These are phyloP conservation scores for Rhynchospora breviuscula DNA, from an alignment of 176 grass and related monocot genomes.

Conservation along the genomic window DNA sequence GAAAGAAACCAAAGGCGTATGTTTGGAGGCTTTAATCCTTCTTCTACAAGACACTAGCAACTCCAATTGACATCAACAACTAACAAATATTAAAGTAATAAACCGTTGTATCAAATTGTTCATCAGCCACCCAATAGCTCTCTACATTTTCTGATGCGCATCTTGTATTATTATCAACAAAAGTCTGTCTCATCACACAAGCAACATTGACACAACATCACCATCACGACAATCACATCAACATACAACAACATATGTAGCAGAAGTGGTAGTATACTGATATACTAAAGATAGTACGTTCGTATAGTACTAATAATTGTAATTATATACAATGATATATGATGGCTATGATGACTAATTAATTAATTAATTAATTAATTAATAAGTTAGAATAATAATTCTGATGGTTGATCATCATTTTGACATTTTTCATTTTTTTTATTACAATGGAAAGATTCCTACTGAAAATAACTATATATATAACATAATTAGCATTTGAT, in stretches of 20 bases:
- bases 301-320: background rate
- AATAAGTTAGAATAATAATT: no score
- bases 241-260: background rate
- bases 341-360: no score
- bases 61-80: slow-evolving; percentile 41
- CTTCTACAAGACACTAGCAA: background rate
- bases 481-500: no score
- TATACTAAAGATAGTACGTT: background rate
- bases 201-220: slow-evolving; percentile 2
- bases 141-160: background rate
- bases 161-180: background rate
- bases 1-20: background rate
- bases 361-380: no score
- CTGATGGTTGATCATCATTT: no score
- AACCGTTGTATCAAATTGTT: slow-evolving; percentile 47
- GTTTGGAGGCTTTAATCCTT: background rate
- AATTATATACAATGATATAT: no score
- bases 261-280: background rate
- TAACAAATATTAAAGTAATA: slow-evolving; percentile 40
- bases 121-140: slow-evolving; percentile 26
- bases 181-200: background rate
- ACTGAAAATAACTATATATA: no score
- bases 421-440: no score
- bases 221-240: background rate
- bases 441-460: no score